Conservation (phyloP, 257 asterid species). For the Cinchona pubescens region DNA sequence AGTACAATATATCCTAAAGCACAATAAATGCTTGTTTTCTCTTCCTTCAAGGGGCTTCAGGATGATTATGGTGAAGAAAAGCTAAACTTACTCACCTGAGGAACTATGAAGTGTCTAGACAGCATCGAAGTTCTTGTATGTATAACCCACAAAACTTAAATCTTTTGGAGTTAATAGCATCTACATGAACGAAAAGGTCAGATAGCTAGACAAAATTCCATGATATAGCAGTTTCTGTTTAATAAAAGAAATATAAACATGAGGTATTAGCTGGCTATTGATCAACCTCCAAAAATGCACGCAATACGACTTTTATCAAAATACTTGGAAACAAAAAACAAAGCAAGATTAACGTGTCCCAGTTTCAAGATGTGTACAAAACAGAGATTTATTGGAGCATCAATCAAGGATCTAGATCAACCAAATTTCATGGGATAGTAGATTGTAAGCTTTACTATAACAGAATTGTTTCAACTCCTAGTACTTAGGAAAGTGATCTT, state of each 20-base stretch:
- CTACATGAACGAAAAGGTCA: conserved; percentile 35
- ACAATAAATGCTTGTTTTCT: not conserved
- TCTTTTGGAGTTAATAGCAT: conserved; percentile 67
- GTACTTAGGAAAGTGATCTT: not conserved
- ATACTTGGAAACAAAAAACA: not conserved
- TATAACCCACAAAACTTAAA: conserved; percentile 86
- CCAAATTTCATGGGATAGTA: not conserved
- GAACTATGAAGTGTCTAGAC: conserved; percentile 71
- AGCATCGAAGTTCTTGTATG: conserved; percentile 90
- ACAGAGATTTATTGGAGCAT: not conserved
- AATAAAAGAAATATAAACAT: not conserved
- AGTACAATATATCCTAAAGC: not conserved
- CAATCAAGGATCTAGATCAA: not conserved
- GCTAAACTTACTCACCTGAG: conserved; percentile 46
- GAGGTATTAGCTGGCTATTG: too few species aligned
- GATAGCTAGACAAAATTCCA: not conserved
- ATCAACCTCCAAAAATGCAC: not conserved
- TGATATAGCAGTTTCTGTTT: not conserved
- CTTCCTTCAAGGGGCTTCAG: not conserved
- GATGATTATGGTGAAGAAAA: not conserved
- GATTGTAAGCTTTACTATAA: not conserved
- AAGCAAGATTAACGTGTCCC: not conserved
- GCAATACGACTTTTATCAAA: not conserved
- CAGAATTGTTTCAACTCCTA: not conserved
- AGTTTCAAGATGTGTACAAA: not conserved